Conservation (phyloP, 208 protist species). For the Wallacemonas sp. region DNA sequence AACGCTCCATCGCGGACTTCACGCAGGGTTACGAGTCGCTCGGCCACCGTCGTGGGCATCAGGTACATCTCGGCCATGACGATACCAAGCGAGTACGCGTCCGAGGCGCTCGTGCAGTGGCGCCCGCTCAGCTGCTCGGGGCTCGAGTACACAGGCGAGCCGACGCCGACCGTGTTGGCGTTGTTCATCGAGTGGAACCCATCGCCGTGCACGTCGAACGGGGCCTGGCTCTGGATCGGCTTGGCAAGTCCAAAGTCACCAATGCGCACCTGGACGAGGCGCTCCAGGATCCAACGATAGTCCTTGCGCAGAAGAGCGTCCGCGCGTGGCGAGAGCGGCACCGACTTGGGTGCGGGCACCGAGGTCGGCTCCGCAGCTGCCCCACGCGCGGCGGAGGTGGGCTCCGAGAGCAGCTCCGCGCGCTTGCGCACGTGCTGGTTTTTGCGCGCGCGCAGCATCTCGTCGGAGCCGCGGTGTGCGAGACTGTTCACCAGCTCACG, state of each 20-base stretch:
- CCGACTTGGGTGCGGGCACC: background rate
- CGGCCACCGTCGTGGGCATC: slow-evolving; percentile 69
- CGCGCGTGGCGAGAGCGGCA: background rate
- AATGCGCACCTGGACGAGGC: slow-evolving; percentile 70
- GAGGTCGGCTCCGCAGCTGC: too few relatives aligned
- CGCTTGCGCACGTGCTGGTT: background rate
- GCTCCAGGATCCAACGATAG: slow-evolving; percentile 44
- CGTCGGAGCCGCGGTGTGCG: background rate
- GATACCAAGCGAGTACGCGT: slow-evolving; percentile 74
- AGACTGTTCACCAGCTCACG: background rate
- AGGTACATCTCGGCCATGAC: slow-evolving; percentile 86
- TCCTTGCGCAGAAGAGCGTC: slow-evolving; percentile 22
- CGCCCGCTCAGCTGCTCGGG: slow-evolving; percentile 81
- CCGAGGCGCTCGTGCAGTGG: slow-evolving; percentile 58
- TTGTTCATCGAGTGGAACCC: slow-evolving; percentile 43
- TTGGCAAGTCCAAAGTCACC: slow-evolving; percentile 87
- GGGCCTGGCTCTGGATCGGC: slow-evolving; percentile 27
- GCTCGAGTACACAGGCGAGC: slow-evolving; percentile 86
- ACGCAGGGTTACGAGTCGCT: slow-evolving; percentile 62
- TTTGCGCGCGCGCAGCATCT: slow-evolving; percentile 1
- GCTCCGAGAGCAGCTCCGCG: too few relatives aligned
- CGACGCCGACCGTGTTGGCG: slow-evolving; percentile 76
- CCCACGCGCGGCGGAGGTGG: too few relatives aligned
- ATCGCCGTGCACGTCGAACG: slow-evolving; percentile 30
- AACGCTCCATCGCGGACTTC: slow-evolving; percentile 63